phyloP scores from a whole-genome alignment of 2,329 filamentous ascomycete species.

The Alternaria triticimaculans region DNA sequence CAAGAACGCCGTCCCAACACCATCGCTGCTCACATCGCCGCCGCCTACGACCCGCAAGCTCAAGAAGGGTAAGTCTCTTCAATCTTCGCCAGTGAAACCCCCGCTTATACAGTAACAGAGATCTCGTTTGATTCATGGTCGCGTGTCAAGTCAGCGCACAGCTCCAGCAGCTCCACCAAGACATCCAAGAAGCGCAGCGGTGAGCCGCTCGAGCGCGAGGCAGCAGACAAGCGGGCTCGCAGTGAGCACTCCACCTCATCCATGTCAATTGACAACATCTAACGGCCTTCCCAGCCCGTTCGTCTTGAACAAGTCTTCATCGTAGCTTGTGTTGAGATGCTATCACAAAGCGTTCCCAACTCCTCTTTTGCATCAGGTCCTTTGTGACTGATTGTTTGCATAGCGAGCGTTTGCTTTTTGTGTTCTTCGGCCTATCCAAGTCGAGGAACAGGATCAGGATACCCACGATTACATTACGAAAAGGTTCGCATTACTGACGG shows the following conservation, averaged over 20 bases:
- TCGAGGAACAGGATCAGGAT: slow-evolving; percentile 13
- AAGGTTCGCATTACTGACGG: not conserved
- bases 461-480: slow-evolving; percentile 21
- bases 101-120: slow-evolving; percentile 24
- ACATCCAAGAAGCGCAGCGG: slow-evolving; percentile 47
- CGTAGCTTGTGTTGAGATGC: not conserved
- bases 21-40: slow-evolving; percentile 46
- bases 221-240: slow-evolving; percentile 39
- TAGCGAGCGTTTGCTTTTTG: slow-evolving; percentile 20
- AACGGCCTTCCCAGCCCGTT: slow-evolving; percentile 26
- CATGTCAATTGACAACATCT: slow-evolving; percentile 36
- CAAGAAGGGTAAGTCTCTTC: slow-evolving; percentile 60
- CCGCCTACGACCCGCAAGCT: slow-evolving; percentile 68
- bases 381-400: slow-evolving; percentile 18
- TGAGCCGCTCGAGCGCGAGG: slow-evolving; percentile 34
- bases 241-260: slow-evolving; percentile 38
- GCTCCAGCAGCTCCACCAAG: slow-evolving; percentile 46
- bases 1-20: slow-evolving; percentile 62
- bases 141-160: slow-evolving; percentile 62
- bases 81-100: not conserved
- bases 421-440: not conserved
- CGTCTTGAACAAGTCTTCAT: slow-evolving; percentile 10
- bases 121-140: slow-evolving; percentile 69
- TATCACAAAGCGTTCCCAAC: not conserved
- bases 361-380: not conserved